Evolutionary conservation across 768 basidiomycete species (phyloP), one percentile per base, ranked within the genome.

Genomic region (Boletus sp.): DNA sequence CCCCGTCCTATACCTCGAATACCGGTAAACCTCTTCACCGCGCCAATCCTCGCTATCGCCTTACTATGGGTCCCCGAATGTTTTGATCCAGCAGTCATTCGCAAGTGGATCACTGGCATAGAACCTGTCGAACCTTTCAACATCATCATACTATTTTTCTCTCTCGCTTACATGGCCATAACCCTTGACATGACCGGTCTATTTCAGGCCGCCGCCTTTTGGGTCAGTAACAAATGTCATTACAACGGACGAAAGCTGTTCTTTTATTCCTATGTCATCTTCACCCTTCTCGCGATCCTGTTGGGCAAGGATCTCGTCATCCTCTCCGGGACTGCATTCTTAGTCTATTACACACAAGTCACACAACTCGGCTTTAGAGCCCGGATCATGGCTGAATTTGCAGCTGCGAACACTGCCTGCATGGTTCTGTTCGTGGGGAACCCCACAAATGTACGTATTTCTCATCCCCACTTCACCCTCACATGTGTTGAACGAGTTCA

Each of bases 221-320:
- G 84, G 83, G 92, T 97, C 60, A 86, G 86, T 58, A 87, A 88
- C 57, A 82, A 80, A 65, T 88, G 91, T 23, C 89, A 92, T 4
- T 69, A 75, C 7, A 83, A 84, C 27, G 90, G 90, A n/a, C 76
- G 78, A 61, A 83, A 72, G 45, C 77, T 96, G 0, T 94, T 86
- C 70, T 66, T 88, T 32, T 87, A 87, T 59, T 88, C 97, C 68
- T 98, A 93, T 68, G 35, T 85, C 56, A 84, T 97, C 78, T 84
- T 96, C 65, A 86, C 90, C 13, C 65, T 81, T 14, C 77, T 86
- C 55, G 93, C 91, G 40, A 77, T 88, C 41, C 61, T 94, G 2
- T 77, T 97, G n/a, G 95, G 94, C 7, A 97, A 97, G 64, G 93
- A 98, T 71, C 95, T 94, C 0, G 83, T 98, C 66, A 90, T 97